phyloP scores from a whole-genome alignment of 345 rosid genomes.

The Camelina laxa region DNA sequence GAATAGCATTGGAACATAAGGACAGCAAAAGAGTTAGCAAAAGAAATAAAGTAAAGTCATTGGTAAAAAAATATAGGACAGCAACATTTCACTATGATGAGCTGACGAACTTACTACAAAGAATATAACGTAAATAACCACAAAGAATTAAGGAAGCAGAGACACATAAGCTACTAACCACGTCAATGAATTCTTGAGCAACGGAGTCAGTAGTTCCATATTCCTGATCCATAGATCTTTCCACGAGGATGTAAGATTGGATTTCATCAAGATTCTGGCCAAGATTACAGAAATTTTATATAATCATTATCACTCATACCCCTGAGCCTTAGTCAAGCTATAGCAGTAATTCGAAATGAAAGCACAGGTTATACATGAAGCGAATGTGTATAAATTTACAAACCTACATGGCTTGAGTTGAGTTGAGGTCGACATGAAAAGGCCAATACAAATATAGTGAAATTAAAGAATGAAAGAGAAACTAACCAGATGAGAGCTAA shows the following conservation, averaged over 20 bases:
- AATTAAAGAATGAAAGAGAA: background rate
- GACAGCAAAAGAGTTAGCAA: constrained; percentile 22
- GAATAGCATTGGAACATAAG: constrained; percentile 26
- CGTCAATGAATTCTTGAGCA: constrained; percentile 58
- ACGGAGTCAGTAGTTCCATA: constrained; percentile 48
- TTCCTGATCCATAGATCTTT: constrained; percentile 57
- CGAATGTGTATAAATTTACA: background rate
- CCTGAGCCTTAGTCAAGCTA: background rate
- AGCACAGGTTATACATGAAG: background rate
- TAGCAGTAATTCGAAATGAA: background rate
- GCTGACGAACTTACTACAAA: background rate
- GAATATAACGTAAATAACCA: background rate
- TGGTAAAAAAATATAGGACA: background rate
- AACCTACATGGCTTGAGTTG: background rate
- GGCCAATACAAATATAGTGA: background rate
- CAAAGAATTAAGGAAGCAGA: background rate
- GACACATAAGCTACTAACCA: constrained; percentile 54
- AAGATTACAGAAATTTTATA: constrained; percentile 30
- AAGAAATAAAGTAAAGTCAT: background rate
- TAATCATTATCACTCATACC: background rate
- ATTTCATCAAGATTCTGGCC: constrained; percentile 87
- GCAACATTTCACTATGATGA: constrained; percentile 6
- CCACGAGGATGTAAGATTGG: constrained; percentile 81
- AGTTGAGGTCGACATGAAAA: background rate
- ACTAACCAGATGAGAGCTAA: constrained; percentile 74